Conservation (phyloP, 2,329 filamentous ascomycete genomes). For the Coleophoma crateriformis region DNA sequence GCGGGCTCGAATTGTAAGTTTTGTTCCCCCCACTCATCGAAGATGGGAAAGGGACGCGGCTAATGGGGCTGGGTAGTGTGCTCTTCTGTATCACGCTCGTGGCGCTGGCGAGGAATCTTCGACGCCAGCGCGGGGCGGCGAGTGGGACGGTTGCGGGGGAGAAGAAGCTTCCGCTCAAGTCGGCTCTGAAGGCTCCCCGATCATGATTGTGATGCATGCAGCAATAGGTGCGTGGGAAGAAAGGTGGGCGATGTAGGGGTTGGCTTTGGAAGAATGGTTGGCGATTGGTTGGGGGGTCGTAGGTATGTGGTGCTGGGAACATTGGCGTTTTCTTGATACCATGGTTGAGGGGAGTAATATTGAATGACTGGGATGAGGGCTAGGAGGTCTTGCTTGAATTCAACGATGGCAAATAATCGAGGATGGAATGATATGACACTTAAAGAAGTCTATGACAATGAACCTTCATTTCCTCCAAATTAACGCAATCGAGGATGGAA, state of each 20-base stretch:
- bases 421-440: neutral
- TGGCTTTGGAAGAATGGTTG: too few relatives aligned
- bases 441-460: neutral
- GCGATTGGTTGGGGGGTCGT: too few relatives aligned
- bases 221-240: too few relatives aligned
- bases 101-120: conserved; percentile 5
- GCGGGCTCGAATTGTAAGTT: conserved; percentile 14
- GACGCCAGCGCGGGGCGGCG: conserved; percentile 10
- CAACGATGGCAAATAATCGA: too few relatives aligned
- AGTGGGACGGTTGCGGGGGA: conserved; percentile 6
- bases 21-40: neutral
- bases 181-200: neutral
- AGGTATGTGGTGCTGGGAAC: too few relatives aligned
- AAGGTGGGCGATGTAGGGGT: too few relatives aligned
- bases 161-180: neutral
- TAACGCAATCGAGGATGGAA: neutral
- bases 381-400: too few relatives aligned
- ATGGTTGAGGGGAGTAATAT: too few relatives aligned
- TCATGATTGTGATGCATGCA: too few relatives aligned
- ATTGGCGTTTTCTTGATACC: too few relatives aligned
- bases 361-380: too few relatives aligned
- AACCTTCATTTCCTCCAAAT: neutral
- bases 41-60: too few relatives aligned
- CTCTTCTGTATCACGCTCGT: conserved; percentile 10
- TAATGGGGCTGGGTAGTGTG: conserved; percentile 1